A percentile compares a stretch with the other conserved stretches of the same genome.
Conservation (phyloP, 805 yeast genomes). For the Starmerella bacillaris region DNA sequence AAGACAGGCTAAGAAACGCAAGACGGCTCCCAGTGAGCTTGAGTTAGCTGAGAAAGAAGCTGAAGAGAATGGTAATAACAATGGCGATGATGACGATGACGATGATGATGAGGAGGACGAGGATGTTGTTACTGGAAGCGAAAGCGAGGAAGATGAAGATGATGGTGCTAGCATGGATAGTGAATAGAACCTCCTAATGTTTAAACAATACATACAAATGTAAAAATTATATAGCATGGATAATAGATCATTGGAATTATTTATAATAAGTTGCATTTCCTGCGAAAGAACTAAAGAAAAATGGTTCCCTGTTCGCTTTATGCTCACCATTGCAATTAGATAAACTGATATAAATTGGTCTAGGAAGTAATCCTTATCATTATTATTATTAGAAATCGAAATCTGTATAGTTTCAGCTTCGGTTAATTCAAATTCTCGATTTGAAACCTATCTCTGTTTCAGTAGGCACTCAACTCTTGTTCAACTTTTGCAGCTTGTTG, state of each 20-base stretch:
- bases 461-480: conserved; percentile 8
- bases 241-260: not conserved
- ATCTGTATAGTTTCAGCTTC: no score
- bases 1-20: conserved; percentile 43
- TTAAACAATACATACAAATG: not conserved
- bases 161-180: not conserved
- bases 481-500: conserved; percentile 8
- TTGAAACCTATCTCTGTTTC: no score
- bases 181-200: not conserved
- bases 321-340: no score
- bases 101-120: conserved; percentile 10
- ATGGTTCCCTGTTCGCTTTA: no score
- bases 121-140: conserved; percentile 1
- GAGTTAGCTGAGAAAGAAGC: conserved; percentile 18
- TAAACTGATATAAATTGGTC: no score
- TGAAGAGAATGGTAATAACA: conserved; percentile 17
- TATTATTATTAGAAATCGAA: no score
- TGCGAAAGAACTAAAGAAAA: no score
- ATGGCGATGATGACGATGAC: conserved; percentile 13
- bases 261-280: not conserved
- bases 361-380: no score
- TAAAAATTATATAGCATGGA: not conserved
- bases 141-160: not conserved
- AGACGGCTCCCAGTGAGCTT: conserved; percentile 21
- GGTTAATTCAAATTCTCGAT: no score